A percentile compares a stretch with the other conserved stretches of the same genome.
These are phyloP conservation scores for Cicer chorassanicum DNA, from an alignment of 306 rosid genomes.

Conservation along the genomic window DNA sequence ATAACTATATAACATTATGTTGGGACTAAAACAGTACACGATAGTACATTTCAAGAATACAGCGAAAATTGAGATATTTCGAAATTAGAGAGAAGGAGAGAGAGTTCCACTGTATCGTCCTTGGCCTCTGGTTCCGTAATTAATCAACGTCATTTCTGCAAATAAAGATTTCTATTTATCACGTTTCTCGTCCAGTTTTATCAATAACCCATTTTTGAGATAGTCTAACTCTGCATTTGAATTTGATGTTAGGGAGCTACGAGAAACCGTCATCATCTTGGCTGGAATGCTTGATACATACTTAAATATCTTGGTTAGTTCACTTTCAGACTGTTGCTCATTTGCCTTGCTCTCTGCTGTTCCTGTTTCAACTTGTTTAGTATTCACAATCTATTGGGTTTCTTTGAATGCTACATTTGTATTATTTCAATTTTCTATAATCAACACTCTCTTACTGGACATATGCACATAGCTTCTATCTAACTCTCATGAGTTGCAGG, in stretches of 20 bases:
- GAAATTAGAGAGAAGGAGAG: neutral
- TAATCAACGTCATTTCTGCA: slow-evolving; percentile 1
- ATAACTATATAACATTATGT: neutral
- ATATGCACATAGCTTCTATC: slow-evolving; percentile 7
- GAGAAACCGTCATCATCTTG: slow-evolving; percentile 66
- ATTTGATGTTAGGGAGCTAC: slow-evolving; percentile 72
- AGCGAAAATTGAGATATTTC: neutral
- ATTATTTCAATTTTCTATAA: slow-evolving; percentile 34
- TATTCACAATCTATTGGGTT: slow-evolving; percentile 34
- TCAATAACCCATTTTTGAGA: slow-evolving; percentile 35
- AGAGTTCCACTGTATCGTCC: neutral
- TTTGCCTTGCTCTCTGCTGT: slow-evolving; percentile 34
- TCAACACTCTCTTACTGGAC: slow-evolving; percentile 28
- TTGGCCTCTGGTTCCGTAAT: neutral
- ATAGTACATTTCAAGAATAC: neutral
- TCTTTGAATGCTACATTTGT: slow-evolving; percentile 25
- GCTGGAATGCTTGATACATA: slow-evolving; percentile 94
- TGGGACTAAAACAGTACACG: neutral
- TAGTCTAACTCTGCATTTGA: slow-evolving; percentile 37
- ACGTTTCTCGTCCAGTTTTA: neutral
- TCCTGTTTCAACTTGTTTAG: slow-evolving; percentile 35
- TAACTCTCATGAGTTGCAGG: slow-evolving; percentile 64
- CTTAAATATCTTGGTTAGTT: slow-evolving; percentile 83
- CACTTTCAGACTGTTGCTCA: slow-evolving; percentile 43
- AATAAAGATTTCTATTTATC: slow-evolving; percentile 21